phyloP scores from a whole-genome alignment of 768 basidiomycete genomes.

The Rhodosporidiobolus odoratus region DNA sequence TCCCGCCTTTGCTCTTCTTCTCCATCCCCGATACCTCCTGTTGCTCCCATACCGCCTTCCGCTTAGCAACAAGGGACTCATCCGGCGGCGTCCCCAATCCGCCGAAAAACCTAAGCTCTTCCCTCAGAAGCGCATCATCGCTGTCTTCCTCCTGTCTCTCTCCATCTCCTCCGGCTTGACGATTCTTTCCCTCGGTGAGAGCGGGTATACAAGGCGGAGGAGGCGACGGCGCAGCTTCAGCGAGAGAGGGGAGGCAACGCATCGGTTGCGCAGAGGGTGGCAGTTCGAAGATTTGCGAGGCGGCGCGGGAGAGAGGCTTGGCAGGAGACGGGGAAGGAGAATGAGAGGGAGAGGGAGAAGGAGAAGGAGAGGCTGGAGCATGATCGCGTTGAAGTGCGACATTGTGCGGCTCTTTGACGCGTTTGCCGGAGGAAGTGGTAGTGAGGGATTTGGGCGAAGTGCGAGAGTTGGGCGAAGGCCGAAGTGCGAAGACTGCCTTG shows the following conservation, averaged over 20 bases:
- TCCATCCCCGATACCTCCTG: background rate
- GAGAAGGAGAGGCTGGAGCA: background rate
- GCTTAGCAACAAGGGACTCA: background rate
- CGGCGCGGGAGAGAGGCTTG: background rate
- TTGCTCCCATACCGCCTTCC: background rate
- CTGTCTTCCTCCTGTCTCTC: background rate
- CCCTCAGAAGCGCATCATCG: background rate
- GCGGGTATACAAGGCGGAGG: background rate
- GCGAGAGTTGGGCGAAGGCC: slow-evolving; percentile 14
- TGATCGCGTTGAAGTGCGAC: background rate
- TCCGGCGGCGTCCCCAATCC: background rate
- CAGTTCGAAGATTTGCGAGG: background rate
- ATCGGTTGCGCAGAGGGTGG: slow-evolving; percentile 21
- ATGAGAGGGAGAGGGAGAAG: background rate
- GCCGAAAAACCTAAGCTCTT: slow-evolving; percentile 5
- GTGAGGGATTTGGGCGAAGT: too few species aligned
- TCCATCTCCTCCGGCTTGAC: background rate
- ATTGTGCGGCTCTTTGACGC: too few species aligned
- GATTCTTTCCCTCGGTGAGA: background rate
- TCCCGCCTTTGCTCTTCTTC: background rate
- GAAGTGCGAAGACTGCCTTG: background rate
- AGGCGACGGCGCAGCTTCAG: background rate
- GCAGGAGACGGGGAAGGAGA: background rate
- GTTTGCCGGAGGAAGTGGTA: slow-evolving; percentile 5
- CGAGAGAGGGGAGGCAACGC: background rate